phyloP scores from a whole-genome alignment of 345 rosid species.

The Pelargonium nanum region DNA sequence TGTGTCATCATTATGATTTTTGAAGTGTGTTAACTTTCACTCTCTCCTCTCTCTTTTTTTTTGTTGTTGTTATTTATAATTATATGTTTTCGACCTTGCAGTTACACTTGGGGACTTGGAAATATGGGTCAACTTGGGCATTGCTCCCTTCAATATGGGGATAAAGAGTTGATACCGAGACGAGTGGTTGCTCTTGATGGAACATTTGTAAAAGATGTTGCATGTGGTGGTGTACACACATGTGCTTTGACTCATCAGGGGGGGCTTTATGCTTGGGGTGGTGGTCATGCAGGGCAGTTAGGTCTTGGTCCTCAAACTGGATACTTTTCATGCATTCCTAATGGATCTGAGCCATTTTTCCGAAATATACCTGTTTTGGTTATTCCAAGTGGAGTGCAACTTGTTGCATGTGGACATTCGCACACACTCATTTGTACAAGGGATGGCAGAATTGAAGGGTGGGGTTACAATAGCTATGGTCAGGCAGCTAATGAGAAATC shows the following conservation, averaged over 20 bases:
- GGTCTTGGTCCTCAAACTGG: conserved; percentile 82
- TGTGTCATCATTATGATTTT: too few species aligned
- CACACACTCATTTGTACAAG: conserved; percentile 64
- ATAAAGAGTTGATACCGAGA: conserved; percentile 87
- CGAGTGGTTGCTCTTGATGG: conserved; percentile 82
- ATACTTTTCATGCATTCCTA: conserved; percentile 52
- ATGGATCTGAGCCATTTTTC: conserved; percentile 46
- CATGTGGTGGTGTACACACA: conserved; percentile 92
- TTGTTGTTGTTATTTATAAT: neutral
- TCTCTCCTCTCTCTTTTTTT: too few species aligned
- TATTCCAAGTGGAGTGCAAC: conserved; percentile 56
- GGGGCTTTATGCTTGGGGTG: conserved; percentile 96
- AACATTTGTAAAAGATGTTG: conserved; percentile 46
- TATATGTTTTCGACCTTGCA: conserved; percentile 22
- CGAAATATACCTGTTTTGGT: conserved; percentile 69
- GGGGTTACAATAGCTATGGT: conserved; percentile 97
- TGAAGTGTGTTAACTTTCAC: too few species aligned
- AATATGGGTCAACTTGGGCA: conserved; percentile 92
- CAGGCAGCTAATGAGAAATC: conserved; percentile 92
- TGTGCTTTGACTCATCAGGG: conserved; percentile 71
- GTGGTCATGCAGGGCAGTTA: conserved; percentile 82
- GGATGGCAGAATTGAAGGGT: conserved; percentile 83
- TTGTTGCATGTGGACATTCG: conserved; percentile 90
- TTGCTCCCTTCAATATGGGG: conserved; percentile 76
- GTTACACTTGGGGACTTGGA: conserved; percentile 98